Evolutionary conservation across 169 alveolate species (phyloP), one percentile per base, ranked within the genome.

Genomic region (Cryptosporidium felis): DNA sequence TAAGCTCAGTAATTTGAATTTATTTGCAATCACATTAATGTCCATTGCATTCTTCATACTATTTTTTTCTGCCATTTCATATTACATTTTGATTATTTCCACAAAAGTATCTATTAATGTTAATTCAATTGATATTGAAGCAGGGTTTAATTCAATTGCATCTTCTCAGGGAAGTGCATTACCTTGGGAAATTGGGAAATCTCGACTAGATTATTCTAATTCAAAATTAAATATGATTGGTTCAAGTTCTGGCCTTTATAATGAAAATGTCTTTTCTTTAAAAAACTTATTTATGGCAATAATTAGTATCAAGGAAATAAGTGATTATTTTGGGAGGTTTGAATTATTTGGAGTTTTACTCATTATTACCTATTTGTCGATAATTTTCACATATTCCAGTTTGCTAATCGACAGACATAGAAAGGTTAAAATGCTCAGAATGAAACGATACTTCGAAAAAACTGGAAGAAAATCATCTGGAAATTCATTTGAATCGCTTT

Each of bases 181-280:
- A 18, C 85, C 85, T 6, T 74, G 85, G 85, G 65, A 49, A 32
- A 21, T 74, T 21, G 40, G n/a, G 9, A 30, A n/a, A 0, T 34
- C 63, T 0, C 5, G 36, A 8, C 14, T 56, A 23, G 14, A 40
- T 16, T 18, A n/a, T 18, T 5, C 12, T 1, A 32, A 74, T 2
- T 49, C 49, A 3, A 61, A 47, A n/a, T 18, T 74, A 74, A 49
- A 74, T 32, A 74, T 56, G 65, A 74, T 74, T 36, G 85, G 85
- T 14, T 56, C 65, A 21, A 56, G 58, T n/a, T 74, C 85, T 53
- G 85, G 85, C n/a, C 56, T 74, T 23, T 74, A 74, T n/a, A 74
- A 74, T 40, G 74, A 56, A 5, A 10, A 74, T 10, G 16, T 56
- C 0, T 74, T 74, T 42, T 74, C 85, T 10, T 41, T 74, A 26